A percentile compares a stretch with the other conserved stretches of the same genome.
These are phyloP conservation scores for Leccinum fibrillosum DNA, from an alignment of 768 basidiomycete species.

Conservation along the genomic window DNA sequence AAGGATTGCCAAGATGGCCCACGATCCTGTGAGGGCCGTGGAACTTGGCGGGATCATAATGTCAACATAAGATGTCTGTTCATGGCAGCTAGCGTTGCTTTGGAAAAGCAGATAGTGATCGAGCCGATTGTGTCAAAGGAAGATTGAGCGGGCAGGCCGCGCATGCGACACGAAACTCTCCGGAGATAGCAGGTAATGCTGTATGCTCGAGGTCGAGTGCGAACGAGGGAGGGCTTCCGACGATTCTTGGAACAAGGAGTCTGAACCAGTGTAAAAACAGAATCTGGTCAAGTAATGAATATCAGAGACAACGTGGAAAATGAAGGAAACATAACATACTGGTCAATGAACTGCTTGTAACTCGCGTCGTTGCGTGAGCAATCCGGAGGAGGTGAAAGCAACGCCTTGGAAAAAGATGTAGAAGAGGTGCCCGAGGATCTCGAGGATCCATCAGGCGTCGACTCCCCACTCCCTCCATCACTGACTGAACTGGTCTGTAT, in stretches of 20 bases:
- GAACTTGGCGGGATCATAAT: background rate
- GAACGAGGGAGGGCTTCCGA: constrained; percentile 35
- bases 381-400: constrained; percentile 36
- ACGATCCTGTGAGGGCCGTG: background rate
- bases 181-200: constrained; percentile 43
- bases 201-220: constrained; percentile 53
- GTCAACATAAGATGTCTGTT: background rate
- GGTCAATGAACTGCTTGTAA: constrained; percentile 63
- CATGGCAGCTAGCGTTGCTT: background rate
- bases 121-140: constrained; percentile 23
- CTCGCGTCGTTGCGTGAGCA: constrained; percentile 32
- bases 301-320: background rate
- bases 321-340: constrained; percentile 48
- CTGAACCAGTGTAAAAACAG: constrained; percentile 76
- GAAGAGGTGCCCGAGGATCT: constrained; percentile 44
- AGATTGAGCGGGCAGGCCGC: constrained; percentile 24
- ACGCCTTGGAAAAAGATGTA: constrained; percentile 30
- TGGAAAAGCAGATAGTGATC: constrained; percentile 10
- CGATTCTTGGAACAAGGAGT: constrained; percentile 31
- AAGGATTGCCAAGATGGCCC: background rate
- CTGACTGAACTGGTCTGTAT: constrained; percentile 11
- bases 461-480: constrained; percentile 31
- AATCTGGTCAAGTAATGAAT: constrained; percentile 44
- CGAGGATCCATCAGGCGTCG: constrained; percentile 48
- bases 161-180: constrained; percentile 23